Percentiles rank a stretch among this genome's conserved stretches.
Conservation (phyloP, 352 stramenopile genomes). For the Globisporangium barbulae region DNA sequence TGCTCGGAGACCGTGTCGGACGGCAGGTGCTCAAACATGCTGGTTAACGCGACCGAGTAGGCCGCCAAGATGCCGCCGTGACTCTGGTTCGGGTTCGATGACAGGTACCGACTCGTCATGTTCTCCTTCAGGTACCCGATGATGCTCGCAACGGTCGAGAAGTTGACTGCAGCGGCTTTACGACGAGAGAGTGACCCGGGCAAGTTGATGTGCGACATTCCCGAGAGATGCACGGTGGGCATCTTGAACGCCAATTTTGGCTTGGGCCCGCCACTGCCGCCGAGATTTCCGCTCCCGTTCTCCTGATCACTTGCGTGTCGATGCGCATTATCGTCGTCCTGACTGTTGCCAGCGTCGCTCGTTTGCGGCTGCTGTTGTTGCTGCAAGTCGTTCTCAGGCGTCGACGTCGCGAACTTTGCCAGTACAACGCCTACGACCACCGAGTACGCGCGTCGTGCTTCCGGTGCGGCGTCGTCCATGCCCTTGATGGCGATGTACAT, state of each 20-base stretch:
- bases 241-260: slow-evolving; percentile 75
- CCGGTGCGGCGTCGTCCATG: slow-evolving; percentile 69
- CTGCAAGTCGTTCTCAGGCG: slow-evolving; percentile 44
- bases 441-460: slow-evolving; percentile 56
- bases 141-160: slow-evolving; percentile 72
- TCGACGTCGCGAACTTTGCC: slow-evolving; percentile 62
- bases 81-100: slow-evolving; percentile 38
- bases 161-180: slow-evolving; percentile 57
- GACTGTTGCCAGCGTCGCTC: slow-evolving; percentile 15
- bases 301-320: slow-evolving; percentile 17
- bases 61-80: slow-evolving; percentile 70
- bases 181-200: slow-evolving; percentile 39
- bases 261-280: slow-evolving; percentile 24
- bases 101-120: slow-evolving; percentile 56
- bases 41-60: slow-evolving; percentile 68
- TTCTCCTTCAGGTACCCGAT: slow-evolving; percentile 80
- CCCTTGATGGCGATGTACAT: slow-evolving; percentile 69
- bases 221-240: slow-evolving; percentile 46
- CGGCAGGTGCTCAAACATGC: slow-evolving; percentile 74
- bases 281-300: slow-evolving; percentile 4
- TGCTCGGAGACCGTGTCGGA: slow-evolving; percentile 54
- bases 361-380: not conserved
- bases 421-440: slow-evolving; percentile 75
- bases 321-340: slow-evolving; percentile 29
- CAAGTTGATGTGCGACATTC: slow-evolving; percentile 54